Base-by-base conservation (phyloP, 1,139 yeast genomes). In the Yamadazyma siamensis region DNA sequence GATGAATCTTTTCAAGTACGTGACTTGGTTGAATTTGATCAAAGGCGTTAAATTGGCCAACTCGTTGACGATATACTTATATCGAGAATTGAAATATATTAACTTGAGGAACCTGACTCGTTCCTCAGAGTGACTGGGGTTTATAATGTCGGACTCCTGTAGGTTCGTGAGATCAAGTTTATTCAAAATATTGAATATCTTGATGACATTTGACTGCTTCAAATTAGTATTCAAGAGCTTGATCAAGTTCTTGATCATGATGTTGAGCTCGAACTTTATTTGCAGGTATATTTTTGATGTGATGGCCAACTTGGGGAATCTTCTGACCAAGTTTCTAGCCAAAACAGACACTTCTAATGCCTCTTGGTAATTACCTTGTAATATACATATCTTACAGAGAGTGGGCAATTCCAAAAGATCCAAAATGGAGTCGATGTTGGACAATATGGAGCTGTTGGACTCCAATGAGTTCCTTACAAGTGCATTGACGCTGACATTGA, bases 361-460 rank as follows among this genome's bases (percentile, higher is more conserved):
- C 47, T 88, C 96, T 24, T 88, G 85, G 51, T 88, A 91, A 50
- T 85, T 85, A 0, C 96, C 96, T 32, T 84, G 83, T 31, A 77
- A 67, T 5, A 88, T 86, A 55, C 96, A 86, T n/a, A 89, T 77
- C 33, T 78, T 71, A 24, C 94, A 80, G 31, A 89, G 56, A 2
- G 94, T 72, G 0, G 97, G 97, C 19, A 91, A 61, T 49, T 87
- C 95, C 39, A 89, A 63, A 8, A 88, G 70, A 46, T 86, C 95
- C 39, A 84, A 75, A 8, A 88, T 68, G 17, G 79, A 73, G 39
- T 82, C 91, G 42, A 87, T 71, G 42, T 83, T 80, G 22, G 75
- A 66, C 26, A 85, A 57, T 7, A 86, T 49, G 4, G 60, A 49
- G 35, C 54, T 56, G 35, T 58, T 58, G 4, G 49, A 43, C 9